Evolutionary conservation across 495 filamentous ascomycete species (phyloP), one percentile per base, ranked within the genome.

Genomic region (Sporormia fimetaria): DNA sequence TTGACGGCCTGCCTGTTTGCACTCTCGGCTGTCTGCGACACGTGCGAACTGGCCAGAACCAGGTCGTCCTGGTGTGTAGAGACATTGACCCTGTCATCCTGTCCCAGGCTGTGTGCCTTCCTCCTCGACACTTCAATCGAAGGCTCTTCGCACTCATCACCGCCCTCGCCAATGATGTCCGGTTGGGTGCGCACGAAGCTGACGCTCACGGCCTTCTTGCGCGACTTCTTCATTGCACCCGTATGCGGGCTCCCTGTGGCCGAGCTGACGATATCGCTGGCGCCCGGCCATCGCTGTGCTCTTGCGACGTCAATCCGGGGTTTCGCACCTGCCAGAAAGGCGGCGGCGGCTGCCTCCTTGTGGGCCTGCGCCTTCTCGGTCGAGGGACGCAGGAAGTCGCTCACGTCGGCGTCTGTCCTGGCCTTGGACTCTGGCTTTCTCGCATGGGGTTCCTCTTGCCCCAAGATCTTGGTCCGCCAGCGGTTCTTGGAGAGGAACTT

Each of bases 111-210:
- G 37, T 48, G 31, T 22, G 44, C 27, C 36, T 44, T 49, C 41
- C 40, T 67, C 33, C 51, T 59, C 51, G 72, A 74, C 12, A 93
- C 77, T 51, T 87, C 82, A 14, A 73, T 65, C 0, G 75, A 70
- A 4, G 81, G 79, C 3, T 63, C 59, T 25, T 81, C 77, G 28
- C 78, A 75, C 47, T 92, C 85, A 59, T 93, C 86, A 10, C 87
- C 87, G 16, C 87, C 87, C 52, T 83, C 75, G 17, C 87, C 87
- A 58, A 94, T 92, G 34, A 92, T 55, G 24, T 83, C 81, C 11
- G 84, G 83, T 42, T 64, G 63, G 15, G 60, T 67, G 34, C 78
- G 67, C 6, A 63, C 71, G 54, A 93, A 94, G 29, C 67, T 70
- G n/a, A 93, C 85, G 12, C 58, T 59, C 43, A 88, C 61, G 3